Conservation (phyloP, 768 basidiomycete genomes). For the Trametes meyenii region DNA sequence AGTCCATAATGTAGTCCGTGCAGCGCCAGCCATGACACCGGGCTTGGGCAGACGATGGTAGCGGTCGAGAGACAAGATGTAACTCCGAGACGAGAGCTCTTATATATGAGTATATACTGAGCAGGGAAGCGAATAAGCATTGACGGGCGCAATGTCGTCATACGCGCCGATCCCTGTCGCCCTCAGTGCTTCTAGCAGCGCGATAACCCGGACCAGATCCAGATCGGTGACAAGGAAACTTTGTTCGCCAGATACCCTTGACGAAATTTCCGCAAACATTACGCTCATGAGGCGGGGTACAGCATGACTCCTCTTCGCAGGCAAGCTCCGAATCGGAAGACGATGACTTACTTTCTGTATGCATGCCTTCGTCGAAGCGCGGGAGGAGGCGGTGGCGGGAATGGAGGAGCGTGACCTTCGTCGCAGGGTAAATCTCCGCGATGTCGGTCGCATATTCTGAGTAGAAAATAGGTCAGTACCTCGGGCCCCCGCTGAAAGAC, state of each 20-base stretch:
- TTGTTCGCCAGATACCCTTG: neutral
- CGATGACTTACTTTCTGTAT: conserved; percentile 48
- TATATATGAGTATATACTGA: neutral
- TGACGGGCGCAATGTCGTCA: neutral
- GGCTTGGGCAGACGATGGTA: neutral
- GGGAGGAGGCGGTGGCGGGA: conserved; percentile 58
- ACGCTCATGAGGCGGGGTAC: no score
- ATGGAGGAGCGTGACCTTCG: conserved; percentile 60
- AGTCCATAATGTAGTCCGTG: no score
- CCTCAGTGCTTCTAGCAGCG: neutral
- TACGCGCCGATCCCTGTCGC: neutral
- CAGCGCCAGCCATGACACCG: no score
- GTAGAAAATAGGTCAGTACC: neutral
- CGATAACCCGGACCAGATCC: neutral
- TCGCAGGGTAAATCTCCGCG: conserved; percentile 52
- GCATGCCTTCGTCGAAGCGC: conserved; percentile 53
- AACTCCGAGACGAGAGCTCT: neutral
- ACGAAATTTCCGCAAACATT: neutral
- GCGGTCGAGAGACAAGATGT: neutral
- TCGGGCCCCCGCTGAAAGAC: neutral
- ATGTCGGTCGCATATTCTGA: conserved; percentile 70
- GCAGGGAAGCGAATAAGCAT: conserved; percentile 5
- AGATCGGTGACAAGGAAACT: neutral
- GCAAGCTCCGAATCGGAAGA: neutral
- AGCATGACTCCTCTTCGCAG: no score